Percentiles rank a stretch among this genome's conserved stretches.
These are phyloP conservation scores for Emericellopsis terricola DNA, from an alignment of 495 filamentous ascomycete species.

Conservation along the genomic window DNA sequence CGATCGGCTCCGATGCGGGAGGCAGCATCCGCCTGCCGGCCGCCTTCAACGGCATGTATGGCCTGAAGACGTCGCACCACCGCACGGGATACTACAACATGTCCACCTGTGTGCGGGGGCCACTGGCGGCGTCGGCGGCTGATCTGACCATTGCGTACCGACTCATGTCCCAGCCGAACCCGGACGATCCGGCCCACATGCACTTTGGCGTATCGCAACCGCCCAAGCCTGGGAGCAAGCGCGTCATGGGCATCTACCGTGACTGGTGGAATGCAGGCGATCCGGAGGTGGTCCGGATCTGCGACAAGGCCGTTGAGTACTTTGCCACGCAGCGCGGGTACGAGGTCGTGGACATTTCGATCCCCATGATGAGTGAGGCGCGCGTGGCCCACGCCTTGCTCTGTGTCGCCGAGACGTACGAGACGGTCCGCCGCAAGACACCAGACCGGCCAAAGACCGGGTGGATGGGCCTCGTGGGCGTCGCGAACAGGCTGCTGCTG, in stretches of 20 bases:
- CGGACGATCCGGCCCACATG: conserved; percentile 19
- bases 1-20: conserved; percentile 72
- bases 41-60: conserved; percentile 72
- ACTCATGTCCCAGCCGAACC: conserved; percentile 52
- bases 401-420: conserved; percentile 52
- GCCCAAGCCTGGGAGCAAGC: conserved; percentile 21
- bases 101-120: conserved; percentile 52
- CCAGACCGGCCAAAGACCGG: conserved; percentile 5
- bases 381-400: conserved; percentile 67
- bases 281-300: conserved; percentile 38
- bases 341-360: conserved; percentile 47
- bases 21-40: conserved; percentile 72
- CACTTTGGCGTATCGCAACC: conserved; percentile 20
- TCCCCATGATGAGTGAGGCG: conserved; percentile 58
- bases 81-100: conserved; percentile 37
- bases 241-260: conserved; percentile 50
- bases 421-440: conserved; percentile 12
- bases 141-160: conserved; percentile 77
- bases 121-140: conserved; percentile 56
- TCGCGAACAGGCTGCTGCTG: conserved; percentile 59
- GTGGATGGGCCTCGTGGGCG: conserved; percentile 29
- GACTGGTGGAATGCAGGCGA: conserved; percentile 61
- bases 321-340: conserved; percentile 43
- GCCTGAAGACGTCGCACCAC: conserved; percentile 68
- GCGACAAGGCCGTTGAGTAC: conserved; percentile 41